phyloP scores from a whole-genome alignment of 495 filamentous ascomycete genomes.

The Achaetomiella virescens region DNA sequence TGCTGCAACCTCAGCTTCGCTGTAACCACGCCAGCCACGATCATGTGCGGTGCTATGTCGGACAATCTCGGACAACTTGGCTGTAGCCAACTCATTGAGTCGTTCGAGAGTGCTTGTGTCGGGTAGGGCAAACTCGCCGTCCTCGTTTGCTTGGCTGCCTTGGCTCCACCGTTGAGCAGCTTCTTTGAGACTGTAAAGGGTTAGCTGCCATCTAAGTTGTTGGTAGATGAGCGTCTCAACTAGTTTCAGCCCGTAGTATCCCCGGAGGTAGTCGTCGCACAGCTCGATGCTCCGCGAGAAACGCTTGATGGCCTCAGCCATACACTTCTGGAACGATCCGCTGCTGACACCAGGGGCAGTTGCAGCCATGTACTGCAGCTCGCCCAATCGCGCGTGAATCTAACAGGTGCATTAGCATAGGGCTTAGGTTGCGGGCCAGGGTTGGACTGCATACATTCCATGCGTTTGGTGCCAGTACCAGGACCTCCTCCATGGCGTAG shows the following conservation, averaged over 20 bases:
- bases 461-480: constrained; percentile 83
- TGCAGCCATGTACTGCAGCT: constrained; percentile 67
- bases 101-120: constrained; percentile 52
- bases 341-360: constrained; percentile 39
- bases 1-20: constrained; percentile 67
- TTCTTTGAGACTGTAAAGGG: constrained; percentile 32
- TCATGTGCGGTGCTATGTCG: constrained; percentile 52
- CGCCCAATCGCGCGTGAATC: constrained; percentile 84
- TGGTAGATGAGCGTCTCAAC: constrained; percentile 43
- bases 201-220: constrained; percentile 12
- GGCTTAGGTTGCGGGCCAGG: constrained; percentile 11
- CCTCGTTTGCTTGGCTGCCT: constrained; percentile 29
- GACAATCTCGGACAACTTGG: constrained; percentile 71
- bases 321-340: constrained; percentile 40
- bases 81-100: constrained; percentile 66
- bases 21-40: constrained; percentile 65
- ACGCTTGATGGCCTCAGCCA: constrained; percentile 67
- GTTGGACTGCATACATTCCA: constrained; percentile 69
- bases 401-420: constrained; percentile 35
- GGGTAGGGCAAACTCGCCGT: constrained; percentile 39
- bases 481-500: constrained; percentile 83
- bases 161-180: constrained; percentile 32
- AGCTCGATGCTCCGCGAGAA: constrained; percentile 90
- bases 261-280: constrained; percentile 85
- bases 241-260: constrained; percentile 83